Base-by-base conservation (phyloP, 2,329 filamentous ascomycete species). In the Aureobasidium namibiae region DNA sequence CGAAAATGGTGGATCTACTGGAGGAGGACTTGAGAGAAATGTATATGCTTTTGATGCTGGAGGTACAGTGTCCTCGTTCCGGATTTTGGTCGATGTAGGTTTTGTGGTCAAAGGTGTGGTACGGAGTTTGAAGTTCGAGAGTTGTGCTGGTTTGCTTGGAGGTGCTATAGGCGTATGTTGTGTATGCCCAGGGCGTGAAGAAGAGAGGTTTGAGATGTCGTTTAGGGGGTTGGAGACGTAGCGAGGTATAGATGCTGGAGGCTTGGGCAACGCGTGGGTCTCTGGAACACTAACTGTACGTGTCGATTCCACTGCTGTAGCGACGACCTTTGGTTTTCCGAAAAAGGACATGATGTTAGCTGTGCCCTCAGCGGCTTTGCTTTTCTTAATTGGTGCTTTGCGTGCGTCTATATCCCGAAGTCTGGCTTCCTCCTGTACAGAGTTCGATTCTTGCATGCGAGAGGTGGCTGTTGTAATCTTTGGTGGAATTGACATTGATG, bases 301-400 rank as follows among this genome's bases (percentile, higher is more conserved):
- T 36, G 59, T 31, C 38, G 41, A 33, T 8, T 24, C 38, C 29
- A 61, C 24, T 24, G 45, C 2, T 41, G 21, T 18, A 11, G 29
- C 54, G 26, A 24, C 41, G 1, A 11, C 14, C n/a, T 48, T 56
- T 23, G 41, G 14, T 33, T 69, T 70, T 16, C 69, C 69, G 64
- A 83, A 83, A 69, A 82, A 83, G 60, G 68, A 76, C 4, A 77
- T 75, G 46, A 84, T 80, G 50, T 70, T 78, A 26, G 77, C 78
- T 66, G 80, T 1, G 75, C 76, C 61, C 75, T 71, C 23, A 68
- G 71, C 65, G 72, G 73, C 56, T 72, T 73, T 70, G 64, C 64
- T 70, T 61, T 68, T 74, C 60, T 59, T 70, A 62, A 41, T 64
- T 64, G 46, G 65, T 33, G 59, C 59, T 26, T 58, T 64, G 61